Base-by-base conservation (phyloP, 2,329 filamentous ascomycete genomes). In the Seiridium cupressi region DNA sequence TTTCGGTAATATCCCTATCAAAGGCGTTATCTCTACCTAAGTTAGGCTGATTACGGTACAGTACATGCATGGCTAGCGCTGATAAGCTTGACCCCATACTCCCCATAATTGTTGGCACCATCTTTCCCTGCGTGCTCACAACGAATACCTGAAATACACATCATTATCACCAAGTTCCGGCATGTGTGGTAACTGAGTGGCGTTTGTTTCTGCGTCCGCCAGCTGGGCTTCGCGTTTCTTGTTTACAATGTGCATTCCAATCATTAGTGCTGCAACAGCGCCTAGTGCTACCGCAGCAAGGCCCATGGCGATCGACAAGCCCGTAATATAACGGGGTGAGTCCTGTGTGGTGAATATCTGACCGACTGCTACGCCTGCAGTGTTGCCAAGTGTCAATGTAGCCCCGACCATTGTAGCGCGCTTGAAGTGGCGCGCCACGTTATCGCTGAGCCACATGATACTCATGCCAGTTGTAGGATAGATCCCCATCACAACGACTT, bases 401-500 rank as follows among this genome's bases (percentile, higher is more conserved):
- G 79, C 67, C 1, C 79, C 79, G 9, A 82, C 75, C 3, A 75
- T 78, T 0, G 80, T 73, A 0, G 80, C 79, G 13, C 80, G 76
- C 34, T 79, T 75, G 66, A 80, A 81, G 48, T 83, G 79, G 1
- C 75, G 76, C 4, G 78, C 77, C 1, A 77, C 70, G 40, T 81
- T 82, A 48, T 79, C 79, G 26, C 78, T 79, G 4, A 82, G 65
- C 80, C 80, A 82, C 42, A 77, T 78, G 1, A 76, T 61, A 59
- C 76, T 80, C 40, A 77, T 68, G 10, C 74, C 64, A 47, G 70
- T 59, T 9, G 65, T 71, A 3, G 68, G 65, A 38, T 70, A 71
- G 26, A 71, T 68, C 8, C 69, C 70, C 26, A 68, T 62, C 11
- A 66, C 66, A 18, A 62, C 59, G 42, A 68, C 64, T 69, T 36